Base-by-base conservation (phyloP, 2,329 filamentous ascomycete genomes). In the Pestalotiopsis sp. region DNA sequence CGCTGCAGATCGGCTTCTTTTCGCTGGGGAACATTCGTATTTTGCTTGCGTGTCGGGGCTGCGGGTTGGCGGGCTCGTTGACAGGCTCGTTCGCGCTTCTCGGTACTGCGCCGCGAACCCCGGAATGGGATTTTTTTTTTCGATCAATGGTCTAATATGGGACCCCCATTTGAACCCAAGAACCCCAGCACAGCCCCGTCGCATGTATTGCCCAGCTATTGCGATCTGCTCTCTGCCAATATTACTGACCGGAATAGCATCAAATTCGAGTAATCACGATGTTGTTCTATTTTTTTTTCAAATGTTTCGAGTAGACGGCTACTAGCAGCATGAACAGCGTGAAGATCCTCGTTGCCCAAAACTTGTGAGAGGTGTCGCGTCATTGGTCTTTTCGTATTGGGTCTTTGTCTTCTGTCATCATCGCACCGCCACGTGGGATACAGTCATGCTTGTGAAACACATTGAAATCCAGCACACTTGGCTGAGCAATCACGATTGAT, bases 151-250 rank as follows among this genome's bases (percentile, higher is more conserved):
- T n/a, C 6, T 52, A 31, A 31, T 31, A 31, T 45, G 4, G 4
- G 39, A 45, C 45, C 45, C 45, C 45, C 17, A 31, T 31, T 9
- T 31, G 31, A 31, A 31, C 6, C n/a, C 17, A 52, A 62, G 11
- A 36, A 62, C n/a, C 27, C 36, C 59, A 62, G 59, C 59, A 62
- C 59, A 62, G 59, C 59, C 59, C 59, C n/a, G 17, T 20, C 20
- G 59, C 31, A 52, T 52, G 17, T 52, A 52, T 52, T 52, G 45
- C 45, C n/a, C 45, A 52, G 45, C 31, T 52, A 52, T 52, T 52
- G 45, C 17, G 45, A 52, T 52, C 45, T 52, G 45, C 45, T n/a
- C 20, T 52, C 17, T 52, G 17, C 20, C 45, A 52, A 52, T 52
- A 52, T 52, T 52, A 52, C 31, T 36, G 31, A 36, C 45, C 45